These are phyloP conservation scores for Picea sitchensis DNA, from an alignment of 75 land plant genomes.

Conservation along the genomic window DNA sequence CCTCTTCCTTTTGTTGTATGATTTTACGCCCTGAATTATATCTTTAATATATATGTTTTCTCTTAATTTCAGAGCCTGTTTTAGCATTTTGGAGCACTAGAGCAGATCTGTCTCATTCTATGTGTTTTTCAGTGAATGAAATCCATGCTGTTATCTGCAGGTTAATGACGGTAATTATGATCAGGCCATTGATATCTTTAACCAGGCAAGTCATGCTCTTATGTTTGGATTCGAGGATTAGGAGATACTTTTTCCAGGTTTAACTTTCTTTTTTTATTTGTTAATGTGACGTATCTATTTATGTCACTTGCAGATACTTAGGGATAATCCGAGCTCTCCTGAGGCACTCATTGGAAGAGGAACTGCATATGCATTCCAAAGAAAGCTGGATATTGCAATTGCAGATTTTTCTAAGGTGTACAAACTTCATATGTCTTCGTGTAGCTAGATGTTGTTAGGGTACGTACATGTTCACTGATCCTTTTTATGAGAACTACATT, in stretches of 20 bases:
- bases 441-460: neutral
- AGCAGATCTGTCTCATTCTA: too few relatives aligned
- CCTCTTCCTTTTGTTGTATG: neutral
- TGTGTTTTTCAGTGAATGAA: neutral
- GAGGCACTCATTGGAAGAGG: slow-evolving; percentile 94
- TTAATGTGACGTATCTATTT: neutral
- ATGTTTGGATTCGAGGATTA: neutral
- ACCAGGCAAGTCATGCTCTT: slow-evolving; percentile 46
- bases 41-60: neutral
- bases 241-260: neutral
- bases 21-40: neutral
- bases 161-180: slow-evolving; percentile 88
- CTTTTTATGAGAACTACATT: neutral
- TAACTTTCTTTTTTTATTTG: neutral
- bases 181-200: slow-evolving; percentile 66
- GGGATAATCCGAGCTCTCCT: slow-evolving; percentile 62
- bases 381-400: slow-evolving; percentile 75
- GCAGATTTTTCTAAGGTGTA: slow-evolving; percentile 80
- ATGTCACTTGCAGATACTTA: slow-evolving; percentile 44
- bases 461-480: neutral
- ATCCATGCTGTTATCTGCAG: slow-evolving; percentile 25
- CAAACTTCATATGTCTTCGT: neutral
- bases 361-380: slow-evolving; percentile 88
- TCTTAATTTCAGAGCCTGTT: neutral
- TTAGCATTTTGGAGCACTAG: too few relatives aligned